Evolutionary conservation across 805 yeast species (phyloP).

Genomic region (Metschnikowia sp.): DNA sequence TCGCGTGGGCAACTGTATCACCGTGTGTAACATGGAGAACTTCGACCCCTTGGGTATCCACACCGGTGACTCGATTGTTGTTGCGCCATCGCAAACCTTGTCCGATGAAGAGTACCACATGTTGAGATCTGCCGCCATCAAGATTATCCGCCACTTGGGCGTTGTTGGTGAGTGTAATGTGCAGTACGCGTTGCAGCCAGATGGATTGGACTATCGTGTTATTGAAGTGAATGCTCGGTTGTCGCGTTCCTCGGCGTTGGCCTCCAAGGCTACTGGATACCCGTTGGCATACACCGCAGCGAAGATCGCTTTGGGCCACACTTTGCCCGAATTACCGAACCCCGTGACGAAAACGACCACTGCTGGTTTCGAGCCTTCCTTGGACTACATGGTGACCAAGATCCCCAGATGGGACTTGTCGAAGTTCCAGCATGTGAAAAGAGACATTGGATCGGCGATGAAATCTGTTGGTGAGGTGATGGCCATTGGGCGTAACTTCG

Average conservation of each 20-base stretch:
- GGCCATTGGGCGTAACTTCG: slow-evolving; percentile 98
- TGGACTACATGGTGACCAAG: slow-evolving; percentile 94
- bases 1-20: slow-evolving; percentile 93
- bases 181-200: slow-evolving; percentile 94
- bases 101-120: slow-evolving; percentile 97
- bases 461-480: slow-evolving; percentile 98
- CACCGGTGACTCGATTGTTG: slow-evolving; percentile 98
- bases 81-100: slow-evolving; percentile 96
- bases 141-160: slow-evolving; percentile 95
- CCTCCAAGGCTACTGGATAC: slow-evolving; percentile 98
- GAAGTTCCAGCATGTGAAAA: slow-evolving; percentile 91
- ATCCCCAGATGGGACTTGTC: slow-evolving; percentile 98
- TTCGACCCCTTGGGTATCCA: slow-evolving; percentile 98
- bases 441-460: slow-evolving; percentile 94
- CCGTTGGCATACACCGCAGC: slow-evolving; percentile 99
- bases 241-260: slow-evolving; percentile 95
- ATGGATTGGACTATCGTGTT: slow-evolving; percentile 91
- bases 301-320: slow-evolving; percentile 90
- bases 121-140: slow-evolving; percentile 96
- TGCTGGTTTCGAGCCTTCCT: slow-evolving; percentile 95
- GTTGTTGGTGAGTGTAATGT: slow-evolving; percentile 99
- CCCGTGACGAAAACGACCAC: slow-evolving; percentile 95
- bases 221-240: slow-evolving; percentile 97
- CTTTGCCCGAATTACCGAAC: slow-evolving; percentile 92
- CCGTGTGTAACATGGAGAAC: slow-evolving; percentile 99